Evolutionary conservation across 352 stramenopile genomes (phyloP).

Genomic region (Phytophthora pseudosyringae): DNA sequence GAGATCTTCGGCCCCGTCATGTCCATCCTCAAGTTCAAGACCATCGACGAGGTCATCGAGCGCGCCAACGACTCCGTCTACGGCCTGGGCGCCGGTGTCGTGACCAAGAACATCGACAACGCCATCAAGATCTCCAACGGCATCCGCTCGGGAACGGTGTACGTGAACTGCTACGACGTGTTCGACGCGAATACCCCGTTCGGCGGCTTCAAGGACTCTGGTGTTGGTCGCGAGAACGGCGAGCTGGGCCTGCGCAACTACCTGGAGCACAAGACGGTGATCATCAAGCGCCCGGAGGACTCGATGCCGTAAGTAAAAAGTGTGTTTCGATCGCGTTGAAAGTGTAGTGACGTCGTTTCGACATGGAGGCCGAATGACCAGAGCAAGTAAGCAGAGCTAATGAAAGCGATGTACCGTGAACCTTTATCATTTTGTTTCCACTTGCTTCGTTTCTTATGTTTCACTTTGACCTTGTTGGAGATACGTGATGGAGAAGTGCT

Average conservation of each 20-base stretch:
- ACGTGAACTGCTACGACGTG: constrained; percentile 95
- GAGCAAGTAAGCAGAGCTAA: constrained; percentile 16
- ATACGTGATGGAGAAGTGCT: not conserved
- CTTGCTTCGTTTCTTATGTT: too few species aligned
- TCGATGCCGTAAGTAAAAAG: constrained; percentile 38
- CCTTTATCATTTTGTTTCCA: not conserved
- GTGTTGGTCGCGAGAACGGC: constrained; percentile 83
- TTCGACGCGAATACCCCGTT: constrained; percentile 89
- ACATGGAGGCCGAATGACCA: not conserved
- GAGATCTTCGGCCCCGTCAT: constrained; percentile 95
- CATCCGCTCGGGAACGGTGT: constrained; percentile 92
- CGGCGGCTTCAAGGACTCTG: constrained; percentile 89
- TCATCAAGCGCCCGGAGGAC: constrained; percentile 67
- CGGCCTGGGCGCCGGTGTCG: constrained; percentile 90
- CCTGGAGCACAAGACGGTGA: constrained; percentile 81
- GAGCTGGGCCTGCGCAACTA: constrained; percentile 78
- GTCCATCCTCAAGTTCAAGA: constrained; percentile 90
- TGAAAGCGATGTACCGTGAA: constrained; percentile 13
- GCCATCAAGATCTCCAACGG: constrained; percentile 88
- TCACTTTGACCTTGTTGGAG: not conserved
- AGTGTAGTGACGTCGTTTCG: constrained; percentile 24
- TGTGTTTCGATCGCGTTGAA: constrained; percentile 16
- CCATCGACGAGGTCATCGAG: constrained; percentile 87
- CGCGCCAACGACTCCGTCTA: constrained; percentile 89
- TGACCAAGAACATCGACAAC: constrained; percentile 87